phyloP scores from a whole-genome alignment of 305 asterid genomes.

The Euphrasia arctica region DNA sequence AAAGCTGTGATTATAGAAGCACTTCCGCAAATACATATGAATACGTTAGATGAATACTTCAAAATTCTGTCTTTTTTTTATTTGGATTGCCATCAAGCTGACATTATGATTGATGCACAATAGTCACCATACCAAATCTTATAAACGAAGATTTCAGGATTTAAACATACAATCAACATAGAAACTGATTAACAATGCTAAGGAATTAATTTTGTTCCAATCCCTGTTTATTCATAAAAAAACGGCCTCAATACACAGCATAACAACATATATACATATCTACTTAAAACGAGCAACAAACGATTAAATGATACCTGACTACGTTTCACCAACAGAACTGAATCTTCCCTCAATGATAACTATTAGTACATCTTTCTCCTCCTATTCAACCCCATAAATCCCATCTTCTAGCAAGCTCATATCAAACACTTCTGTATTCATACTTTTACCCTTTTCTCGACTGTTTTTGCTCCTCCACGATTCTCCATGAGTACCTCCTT shows the following conservation, averaged over 20 bases:
- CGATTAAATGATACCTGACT: conserved; percentile 37
- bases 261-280: conserved; percentile 20
- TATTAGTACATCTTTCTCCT: background rate
- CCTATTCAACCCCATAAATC: conserved; percentile 44
- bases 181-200: too few relatives aligned
- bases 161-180: too few relatives aligned
- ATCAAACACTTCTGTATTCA: conserved; percentile 45
- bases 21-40: too few relatives aligned
- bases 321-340: conserved; percentile 12
- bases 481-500: conserved; percentile 24
- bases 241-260: background rate
- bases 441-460: conserved; percentile 26
- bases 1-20: too few relatives aligned
- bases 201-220: too few relatives aligned
- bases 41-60: too few relatives aligned
- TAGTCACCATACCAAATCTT: too few relatives aligned
- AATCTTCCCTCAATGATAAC: conserved; percentile 1
- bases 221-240: background rate
- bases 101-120: too few relatives aligned
- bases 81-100: too few relatives aligned
- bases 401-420: conserved; percentile 70
- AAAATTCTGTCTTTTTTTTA: too few relatives aligned
- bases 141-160: too few relatives aligned
- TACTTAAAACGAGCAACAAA: conserved; percentile 24
- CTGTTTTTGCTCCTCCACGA: conserved; percentile 22